Evolutionary conservation across 495 filamentous ascomycete genomes (phyloP).

Genomic region (Penicillium crystallinum): DNA sequence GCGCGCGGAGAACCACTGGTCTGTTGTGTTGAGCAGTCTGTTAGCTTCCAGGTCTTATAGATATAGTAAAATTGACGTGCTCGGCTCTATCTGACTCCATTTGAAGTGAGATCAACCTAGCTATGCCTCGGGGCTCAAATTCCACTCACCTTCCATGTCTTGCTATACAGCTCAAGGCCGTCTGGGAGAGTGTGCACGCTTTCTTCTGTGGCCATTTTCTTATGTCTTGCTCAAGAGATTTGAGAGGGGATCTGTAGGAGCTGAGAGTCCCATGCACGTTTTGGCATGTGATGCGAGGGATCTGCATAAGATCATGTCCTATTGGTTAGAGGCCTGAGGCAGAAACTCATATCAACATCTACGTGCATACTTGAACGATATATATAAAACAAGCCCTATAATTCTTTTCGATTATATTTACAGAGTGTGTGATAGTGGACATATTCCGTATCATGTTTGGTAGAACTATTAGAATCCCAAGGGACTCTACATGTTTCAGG

Average conservation of each 20-base stretch:
- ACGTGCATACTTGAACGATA: too few species aligned
- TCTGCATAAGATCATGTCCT: not conserved
- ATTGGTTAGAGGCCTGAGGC: too few species aligned
- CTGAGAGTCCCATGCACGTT: not conserved
- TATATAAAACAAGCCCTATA: too few species aligned
- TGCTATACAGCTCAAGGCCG: conserved; percentile 65
- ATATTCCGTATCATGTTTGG: too few species aligned
- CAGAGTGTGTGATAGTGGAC: too few species aligned
- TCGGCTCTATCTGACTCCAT: not conserved
- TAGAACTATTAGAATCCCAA: too few species aligned
- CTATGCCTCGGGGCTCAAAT: conserved; percentile 4
- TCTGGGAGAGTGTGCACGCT: conserved; percentile 39
- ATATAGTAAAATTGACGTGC: too few species aligned
- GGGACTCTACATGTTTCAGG: too few species aligned
- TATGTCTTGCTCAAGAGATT: not conserved
- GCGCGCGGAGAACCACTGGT: conserved; percentile 52
- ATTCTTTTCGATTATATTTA: too few species aligned
- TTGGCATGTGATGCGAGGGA: not conserved
- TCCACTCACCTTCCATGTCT: conserved; percentile 72
- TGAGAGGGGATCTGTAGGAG: not conserved
- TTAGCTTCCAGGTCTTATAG: too few species aligned
- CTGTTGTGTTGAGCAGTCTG: conserved; percentile 23
- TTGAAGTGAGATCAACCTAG: not conserved
- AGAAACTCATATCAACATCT: too few species aligned
- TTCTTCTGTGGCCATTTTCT: conserved; percentile 26